phyloP scores from a whole-genome alignment of 2,329 filamentous ascomycete genomes.

The Pseudogymnoascus sp. region DNA sequence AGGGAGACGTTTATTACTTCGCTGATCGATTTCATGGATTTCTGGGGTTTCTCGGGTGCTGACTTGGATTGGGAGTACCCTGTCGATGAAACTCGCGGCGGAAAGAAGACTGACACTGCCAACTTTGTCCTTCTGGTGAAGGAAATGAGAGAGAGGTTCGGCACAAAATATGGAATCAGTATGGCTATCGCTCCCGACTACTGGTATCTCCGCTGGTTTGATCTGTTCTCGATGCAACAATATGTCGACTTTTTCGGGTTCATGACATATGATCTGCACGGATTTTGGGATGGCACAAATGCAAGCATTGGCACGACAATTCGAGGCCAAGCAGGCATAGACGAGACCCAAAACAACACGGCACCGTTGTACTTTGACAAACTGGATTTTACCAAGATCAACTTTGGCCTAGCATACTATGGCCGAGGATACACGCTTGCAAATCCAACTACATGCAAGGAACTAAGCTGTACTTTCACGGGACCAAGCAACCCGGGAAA shows the following conservation, averaged over 20 bases:
- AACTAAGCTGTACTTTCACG: constrained; percentile 18
- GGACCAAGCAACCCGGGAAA: constrained; percentile 18
- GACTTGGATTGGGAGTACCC: constrained; percentile 43
- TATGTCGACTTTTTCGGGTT: constrained; percentile 28
- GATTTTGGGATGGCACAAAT: constrained; percentile 32
- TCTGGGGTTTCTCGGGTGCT: constrained; percentile 33
- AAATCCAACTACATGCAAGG: constrained; percentile 11
- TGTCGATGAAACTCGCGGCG: constrained; percentile 28
- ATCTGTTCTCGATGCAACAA: constrained; percentile 20
- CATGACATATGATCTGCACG: constrained; percentile 35
- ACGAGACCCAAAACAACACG: constrained; percentile 32
- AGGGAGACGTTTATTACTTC: constrained; percentile 32
- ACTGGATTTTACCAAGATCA: constrained; percentile 34
- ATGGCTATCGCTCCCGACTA: constrained; percentile 25
- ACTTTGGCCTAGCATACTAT: constrained; percentile 40
- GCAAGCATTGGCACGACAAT: constrained; percentile 27
- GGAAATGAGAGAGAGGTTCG: constrained; percentile 24
- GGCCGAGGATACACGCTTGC: constrained; percentile 35
- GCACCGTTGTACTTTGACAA: constrained; percentile 34
- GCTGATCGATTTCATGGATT: constrained; percentile 26
- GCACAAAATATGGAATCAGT: constrained; percentile 32
- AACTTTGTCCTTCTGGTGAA: constrained; percentile 26
- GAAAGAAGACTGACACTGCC: constrained; percentile 27
- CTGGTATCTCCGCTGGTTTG: constrained; percentile 27
- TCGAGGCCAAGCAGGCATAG: constrained; percentile 34